Base-by-base conservation (phyloP, 2,329 filamentous ascomycete genomes). In the Colletotrichum sp. region DNA sequence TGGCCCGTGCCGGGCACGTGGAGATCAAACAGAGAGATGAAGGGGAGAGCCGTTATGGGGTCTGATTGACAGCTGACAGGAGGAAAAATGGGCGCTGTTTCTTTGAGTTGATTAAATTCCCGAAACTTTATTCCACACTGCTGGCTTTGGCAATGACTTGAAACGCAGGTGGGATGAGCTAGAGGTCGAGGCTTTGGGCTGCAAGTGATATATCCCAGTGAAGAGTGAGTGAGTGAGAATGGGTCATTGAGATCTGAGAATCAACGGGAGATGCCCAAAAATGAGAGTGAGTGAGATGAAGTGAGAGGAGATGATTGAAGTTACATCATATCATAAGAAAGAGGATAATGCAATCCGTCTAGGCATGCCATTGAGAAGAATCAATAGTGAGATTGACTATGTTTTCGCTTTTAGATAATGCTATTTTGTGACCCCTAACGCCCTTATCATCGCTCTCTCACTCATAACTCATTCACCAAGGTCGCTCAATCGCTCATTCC, bases 1-100 rank as follows among this genome's bases (percentile, higher is more conserved):
- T 66, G 62, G 62, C 62, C 39, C 62, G 62, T 66, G 62, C 62
- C 43, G 62, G 16, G 36, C 43, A 66, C 62, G 39, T 52, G 36
- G 62, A 25, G 61, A 64, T 64, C 55, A 58, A 64, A 34, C n/a
- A 5, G 34, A 36, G 32, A 43, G 36, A 64, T 39, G 34, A 64
- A 43, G 25, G 34, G 32, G 34, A 64, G 34, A 64, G 34, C 22
- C 61, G 36, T 36, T 27, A 64, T 43, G 34, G 22, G 30, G n/a
- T 64, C 25, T 9, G 16, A 16, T 36, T 34, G 58, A 32, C 30
- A 34, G 22, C 27, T 58, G 13, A 25, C 30, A 22, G 12, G 58
- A 62, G 15, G 28, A 34, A 34, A 36, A 32, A 60, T 60, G 56
- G 56, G 16, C 9, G 56, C 30, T 32, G 28, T 52, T 52, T 52